Conservation (phyloP, 176 grass and related monocot species). For the Musa itinerans region DNA sequence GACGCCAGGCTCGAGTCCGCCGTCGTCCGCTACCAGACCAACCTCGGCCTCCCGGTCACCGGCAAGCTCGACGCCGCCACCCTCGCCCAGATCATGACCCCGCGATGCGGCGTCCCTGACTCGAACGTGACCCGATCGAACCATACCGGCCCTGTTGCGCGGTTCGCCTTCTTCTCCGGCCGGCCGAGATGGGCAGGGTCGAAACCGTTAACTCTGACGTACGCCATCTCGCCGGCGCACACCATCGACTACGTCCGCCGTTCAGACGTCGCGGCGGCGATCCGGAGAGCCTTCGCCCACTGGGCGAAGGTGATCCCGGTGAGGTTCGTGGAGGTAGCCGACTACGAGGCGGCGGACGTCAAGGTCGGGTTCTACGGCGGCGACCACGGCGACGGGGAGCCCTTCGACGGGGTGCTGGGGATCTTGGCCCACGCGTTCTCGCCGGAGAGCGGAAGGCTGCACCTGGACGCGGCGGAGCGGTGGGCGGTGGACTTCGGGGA, state of each 20-base stretch:
- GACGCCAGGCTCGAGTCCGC: constrained; percentile 60
- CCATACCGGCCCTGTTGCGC: neutral
- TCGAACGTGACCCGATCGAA: neutral
- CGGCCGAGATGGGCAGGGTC: constrained; percentile 16
- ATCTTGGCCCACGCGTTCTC: constrained; percentile 88
- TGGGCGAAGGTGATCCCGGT: constrained; percentile 79
- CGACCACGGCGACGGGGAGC: constrained; percentile 77
- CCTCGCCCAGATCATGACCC: constrained; percentile 51
- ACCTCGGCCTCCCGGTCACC: constrained; percentile 48
- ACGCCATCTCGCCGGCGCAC: constrained; percentile 48
- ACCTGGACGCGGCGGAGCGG: constrained; percentile 75
- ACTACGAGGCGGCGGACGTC: constrained; percentile 54
- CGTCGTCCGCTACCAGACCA: constrained; percentile 52
- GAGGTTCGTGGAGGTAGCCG: constrained; percentile 39
- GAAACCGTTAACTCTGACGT: constrained; percentile 49
- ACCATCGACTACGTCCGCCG: constrained; percentile 46
- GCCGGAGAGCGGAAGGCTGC: constrained; percentile 63
- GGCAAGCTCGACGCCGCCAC: constrained; percentile 56
- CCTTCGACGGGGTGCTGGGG: constrained; percentile 83
- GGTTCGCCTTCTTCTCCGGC: constrained; percentile 14
- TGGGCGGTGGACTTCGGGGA: constrained; percentile 54
- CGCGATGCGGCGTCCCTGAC: constrained; percentile 69
- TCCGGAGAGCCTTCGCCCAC: constrained; percentile 58
- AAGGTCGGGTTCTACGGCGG: constrained; percentile 74
- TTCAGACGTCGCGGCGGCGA: constrained; percentile 37